Evolutionary conservation across 805 yeast genomes (phyloP).

Genomic region (Isabelozyma pseudorhagii): DNA sequence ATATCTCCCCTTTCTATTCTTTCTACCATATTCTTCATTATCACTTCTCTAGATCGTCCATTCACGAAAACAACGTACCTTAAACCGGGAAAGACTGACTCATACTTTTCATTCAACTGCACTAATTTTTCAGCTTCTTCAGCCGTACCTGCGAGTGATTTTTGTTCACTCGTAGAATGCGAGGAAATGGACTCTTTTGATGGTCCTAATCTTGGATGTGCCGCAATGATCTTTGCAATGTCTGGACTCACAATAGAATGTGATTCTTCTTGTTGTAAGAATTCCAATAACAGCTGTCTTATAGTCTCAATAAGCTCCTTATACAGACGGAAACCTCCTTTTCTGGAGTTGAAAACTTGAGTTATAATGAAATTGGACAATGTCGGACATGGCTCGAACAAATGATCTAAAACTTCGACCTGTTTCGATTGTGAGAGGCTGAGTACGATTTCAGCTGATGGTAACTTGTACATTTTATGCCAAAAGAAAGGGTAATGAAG

Average conservation of each 20-base stretch:
- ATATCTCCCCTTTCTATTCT: constrained; percentile 60
- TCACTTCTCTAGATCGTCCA: constrained; percentile 65
- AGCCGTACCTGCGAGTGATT: constrained; percentile 49
- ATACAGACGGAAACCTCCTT: constrained; percentile 15
- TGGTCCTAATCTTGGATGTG: constrained; percentile 89
- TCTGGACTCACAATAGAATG: constrained; percentile 16
- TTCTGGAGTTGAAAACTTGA: constrained; percentile 15
- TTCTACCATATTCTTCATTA: constrained; percentile 59
- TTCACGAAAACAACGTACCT: constrained; percentile 87
- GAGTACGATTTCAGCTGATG: constrained; percentile 21
- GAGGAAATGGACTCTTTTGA: constrained; percentile 46
- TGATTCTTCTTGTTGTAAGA: constrained; percentile 20
- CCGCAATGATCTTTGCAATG: constrained; percentile 64
- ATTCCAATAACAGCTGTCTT: constrained; percentile 33
- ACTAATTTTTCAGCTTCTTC: constrained; percentile 50
- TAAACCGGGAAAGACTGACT: constrained; percentile 59
- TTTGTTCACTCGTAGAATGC: constrained; percentile 73
- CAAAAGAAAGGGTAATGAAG: background rate
- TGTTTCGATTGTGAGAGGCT: constrained; percentile 21
- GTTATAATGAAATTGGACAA: constrained; percentile 31
- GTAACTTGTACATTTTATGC: constrained; percentile 13
- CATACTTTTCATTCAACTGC: constrained; percentile 60
- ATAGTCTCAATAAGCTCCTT: constrained; percentile 43
- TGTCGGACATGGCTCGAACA: constrained; percentile 66
- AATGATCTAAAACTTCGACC: constrained; percentile 44